These are phyloP conservation scores for Saussurea involucrata DNA, from an alignment of 129 eudicot species.

Conservation along the genomic window DNA sequence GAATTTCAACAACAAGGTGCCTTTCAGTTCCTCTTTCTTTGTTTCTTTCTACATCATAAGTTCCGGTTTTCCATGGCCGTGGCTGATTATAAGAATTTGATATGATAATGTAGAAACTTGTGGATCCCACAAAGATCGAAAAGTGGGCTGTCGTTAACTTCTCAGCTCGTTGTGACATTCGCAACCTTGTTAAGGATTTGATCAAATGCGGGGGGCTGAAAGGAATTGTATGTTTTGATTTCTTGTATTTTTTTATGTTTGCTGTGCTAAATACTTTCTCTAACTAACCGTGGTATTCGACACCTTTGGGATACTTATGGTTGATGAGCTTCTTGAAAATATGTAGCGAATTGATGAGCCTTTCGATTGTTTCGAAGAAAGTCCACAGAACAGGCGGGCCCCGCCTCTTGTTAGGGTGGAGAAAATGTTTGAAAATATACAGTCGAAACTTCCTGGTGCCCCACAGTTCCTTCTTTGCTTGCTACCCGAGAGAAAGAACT, in stretches of 20 bases:
- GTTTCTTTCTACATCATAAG: background rate
- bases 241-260: background rate
- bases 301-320: background rate
- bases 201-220: conserved; percentile 41
- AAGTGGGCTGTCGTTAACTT: conserved; percentile 52
- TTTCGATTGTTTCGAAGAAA: conserved; percentile 59
- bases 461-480: conserved; percentile 77
- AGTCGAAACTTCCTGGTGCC: conserved; percentile 61
- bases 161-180: conserved; percentile 53
- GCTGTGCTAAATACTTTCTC: background rate
- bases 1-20: conserved; percentile 72
- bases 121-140: conserved; percentile 40
- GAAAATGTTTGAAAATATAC: conserved; percentile 70
- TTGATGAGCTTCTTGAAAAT: background rate
- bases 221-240: conserved; percentile 41
- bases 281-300: background rate
- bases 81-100: background rate
- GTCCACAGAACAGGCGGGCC: conserved; percentile 59
- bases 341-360: conserved; percentile 46
- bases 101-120: conserved; percentile 26
- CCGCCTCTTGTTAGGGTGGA: conserved; percentile 77
- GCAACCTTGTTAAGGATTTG: conserved; percentile 31
- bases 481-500: conserved; percentile 77
- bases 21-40: background rate
- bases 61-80: background rate